These are phyloP conservation scores for Coemansia sp. DNA, from an alignment of 192 early-diverging fungal genomes.

Conservation along the genomic window DNA sequence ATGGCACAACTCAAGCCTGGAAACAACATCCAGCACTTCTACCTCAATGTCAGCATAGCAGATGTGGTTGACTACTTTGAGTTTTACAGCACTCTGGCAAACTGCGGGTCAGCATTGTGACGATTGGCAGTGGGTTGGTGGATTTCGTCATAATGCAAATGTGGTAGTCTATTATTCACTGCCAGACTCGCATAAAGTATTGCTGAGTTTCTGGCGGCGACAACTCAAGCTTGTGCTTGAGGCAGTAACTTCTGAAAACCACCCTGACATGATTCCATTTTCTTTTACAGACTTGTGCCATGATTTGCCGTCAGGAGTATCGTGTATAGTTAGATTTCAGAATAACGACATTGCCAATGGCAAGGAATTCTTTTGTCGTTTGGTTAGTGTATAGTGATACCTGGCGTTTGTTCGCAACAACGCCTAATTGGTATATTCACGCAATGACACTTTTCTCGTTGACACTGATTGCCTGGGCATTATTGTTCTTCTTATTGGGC, in stretches of 20 bases:
- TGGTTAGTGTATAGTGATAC: constrained; percentile 17
- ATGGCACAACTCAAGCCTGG: constrained; percentile 8
- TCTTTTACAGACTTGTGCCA: constrained; percentile 35
- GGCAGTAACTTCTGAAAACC: not conserved
- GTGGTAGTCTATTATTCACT: constrained; percentile 16
- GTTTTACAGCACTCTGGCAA: constrained; percentile 48
- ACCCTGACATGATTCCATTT: not conserved
- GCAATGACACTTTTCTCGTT: not conserved
- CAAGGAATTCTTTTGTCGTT: constrained; percentile 12
- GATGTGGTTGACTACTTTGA: constrained; percentile 20
- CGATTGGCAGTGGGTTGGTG: constrained; percentile 34
- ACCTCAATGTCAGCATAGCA: constrained; percentile 12
- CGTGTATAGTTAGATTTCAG: constrained; percentile 22
- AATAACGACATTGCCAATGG: not conserved
- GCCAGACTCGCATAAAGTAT: not conserved
- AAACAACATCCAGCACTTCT: constrained; percentile 17
- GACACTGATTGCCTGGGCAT: constrained; percentile 14
- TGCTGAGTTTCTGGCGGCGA: constrained; percentile 28
- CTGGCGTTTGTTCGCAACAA: constrained; percentile 42
- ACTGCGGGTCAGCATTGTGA: not conserved
- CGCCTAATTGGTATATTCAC: constrained; percentile 36
- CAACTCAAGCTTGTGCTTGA: constrained; percentile 19
- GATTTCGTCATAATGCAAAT: constrained; percentile 29
- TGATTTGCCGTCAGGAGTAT: constrained; percentile 18
- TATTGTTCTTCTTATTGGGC: constrained; percentile 21